Evolutionary conservation across 2,329 filamentous ascomycete genomes (phyloP).

Genomic region (Beauveria sp.): DNA sequence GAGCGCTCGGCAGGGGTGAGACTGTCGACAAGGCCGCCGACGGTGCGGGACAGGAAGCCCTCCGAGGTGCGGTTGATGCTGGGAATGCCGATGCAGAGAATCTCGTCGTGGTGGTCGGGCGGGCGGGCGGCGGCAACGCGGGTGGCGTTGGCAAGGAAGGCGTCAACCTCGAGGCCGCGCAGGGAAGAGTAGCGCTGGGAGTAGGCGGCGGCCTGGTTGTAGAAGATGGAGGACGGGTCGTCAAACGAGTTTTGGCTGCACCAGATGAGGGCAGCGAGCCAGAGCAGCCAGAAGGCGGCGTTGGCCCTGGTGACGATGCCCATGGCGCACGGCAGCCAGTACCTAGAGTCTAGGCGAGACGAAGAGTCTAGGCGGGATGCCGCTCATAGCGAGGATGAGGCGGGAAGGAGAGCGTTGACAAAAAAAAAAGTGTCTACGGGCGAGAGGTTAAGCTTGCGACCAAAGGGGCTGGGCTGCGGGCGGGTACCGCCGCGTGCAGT

Average conservation of each 20-base stretch:
- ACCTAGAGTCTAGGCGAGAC: not conserved
- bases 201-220: constrained; percentile 22
- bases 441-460: not conserved
- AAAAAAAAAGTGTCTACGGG: not conserved
- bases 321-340: not conserved
- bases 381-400: constrained; percentile 3
- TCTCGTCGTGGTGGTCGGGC: not conserved
- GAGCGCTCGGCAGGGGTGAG: constrained; percentile 24
- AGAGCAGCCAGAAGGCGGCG: constrained; percentile 24
- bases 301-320: constrained; percentile 17
- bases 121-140: not conserved
- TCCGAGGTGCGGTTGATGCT: constrained; percentile 25
- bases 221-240: constrained; percentile 29
- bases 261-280: constrained; percentile 21
- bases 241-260: constrained; percentile 25
- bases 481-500: not conserved
- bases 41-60: constrained; percentile 22
- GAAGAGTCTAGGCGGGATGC: not conserved
- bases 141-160: constrained; percentile 16
- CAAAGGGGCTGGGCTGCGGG: not conserved
- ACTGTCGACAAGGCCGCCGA: constrained; percentile 25
- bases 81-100: constrained; percentile 28
- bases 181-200: constrained; percentile 19
- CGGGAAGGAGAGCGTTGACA: not conserved
- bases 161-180: constrained; percentile 21